A percentile compares a stretch with the other conserved stretches of the same genome.
These are phyloP conservation scores for Drechslerella stenobrocha DNA, from an alignment of 2,329 filamentous ascomycete species.

Conservation along the genomic window DNA sequence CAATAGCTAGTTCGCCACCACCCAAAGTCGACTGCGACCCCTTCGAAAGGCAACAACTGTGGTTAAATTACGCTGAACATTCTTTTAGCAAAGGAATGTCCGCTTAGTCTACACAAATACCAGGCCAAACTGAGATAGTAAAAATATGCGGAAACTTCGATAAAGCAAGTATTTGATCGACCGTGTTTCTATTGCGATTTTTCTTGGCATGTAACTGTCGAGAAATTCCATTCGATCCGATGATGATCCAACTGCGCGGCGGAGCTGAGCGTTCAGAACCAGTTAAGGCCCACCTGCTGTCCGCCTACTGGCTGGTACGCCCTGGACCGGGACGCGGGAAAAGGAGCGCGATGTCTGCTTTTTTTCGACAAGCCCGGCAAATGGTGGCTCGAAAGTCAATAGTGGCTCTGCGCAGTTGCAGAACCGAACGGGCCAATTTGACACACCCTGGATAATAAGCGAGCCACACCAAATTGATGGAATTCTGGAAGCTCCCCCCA, in stretches of 20 bases:
- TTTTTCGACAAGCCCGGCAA: conserved; percentile 17
- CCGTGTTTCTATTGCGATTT: conserved; percentile 38
- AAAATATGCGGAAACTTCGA: conserved; percentile 42
- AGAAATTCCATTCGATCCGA: conserved; percentile 34
- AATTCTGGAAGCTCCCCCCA: conserved; percentile 48
- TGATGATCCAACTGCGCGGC: conserved; percentile 34
- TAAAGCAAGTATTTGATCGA: conserved; percentile 47
- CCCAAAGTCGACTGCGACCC: conserved; percentile 10
- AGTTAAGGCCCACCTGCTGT: conserved; percentile 17
- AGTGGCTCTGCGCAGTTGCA: conserved; percentile 33
- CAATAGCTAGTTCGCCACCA: not conserved
- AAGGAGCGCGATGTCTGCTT: conserved; percentile 18
- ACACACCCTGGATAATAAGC: conserved; percentile 43
- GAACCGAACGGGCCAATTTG: conserved; percentile 46
- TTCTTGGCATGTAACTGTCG: conserved; percentile 30
- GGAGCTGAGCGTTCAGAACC: conserved; percentile 1
- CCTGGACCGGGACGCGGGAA: conserved; percentile 34
- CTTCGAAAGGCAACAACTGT: conserved; percentile 41
- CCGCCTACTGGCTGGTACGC: conserved; percentile 15
- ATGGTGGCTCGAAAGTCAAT: conserved; percentile 6
- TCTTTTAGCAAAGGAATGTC: conserved; percentile 42
- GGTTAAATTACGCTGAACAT: conserved; percentile 45
- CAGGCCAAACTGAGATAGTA: conserved; percentile 16
- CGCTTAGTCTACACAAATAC: conserved; percentile 41
- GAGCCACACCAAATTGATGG: conserved; percentile 42